These are phyloP conservation scores for Solanum sparsipilum DNA, from an alignment of 257 asterid genomes.

Conservation along the genomic window DNA sequence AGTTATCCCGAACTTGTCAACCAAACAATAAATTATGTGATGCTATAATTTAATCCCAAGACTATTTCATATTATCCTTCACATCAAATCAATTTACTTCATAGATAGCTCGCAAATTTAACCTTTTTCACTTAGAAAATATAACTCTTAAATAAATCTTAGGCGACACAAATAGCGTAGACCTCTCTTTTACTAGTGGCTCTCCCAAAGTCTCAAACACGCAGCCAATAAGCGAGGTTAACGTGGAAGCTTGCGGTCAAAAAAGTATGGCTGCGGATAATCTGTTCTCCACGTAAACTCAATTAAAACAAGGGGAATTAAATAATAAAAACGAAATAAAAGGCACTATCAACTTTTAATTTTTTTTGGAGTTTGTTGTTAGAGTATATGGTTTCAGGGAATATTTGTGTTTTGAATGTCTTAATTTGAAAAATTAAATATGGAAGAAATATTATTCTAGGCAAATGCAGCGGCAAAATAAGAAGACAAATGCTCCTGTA, in stretches of 20 bases:
- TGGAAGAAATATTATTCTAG: background rate
- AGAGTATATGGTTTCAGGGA: background rate
- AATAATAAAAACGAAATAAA: background rate
- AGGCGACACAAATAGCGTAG: accelerated
- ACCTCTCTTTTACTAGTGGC: background rate
- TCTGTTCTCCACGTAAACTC: background rate
- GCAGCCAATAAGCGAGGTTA: background rate
- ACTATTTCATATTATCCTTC: too few relatives aligned
- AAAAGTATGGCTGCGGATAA: background rate
- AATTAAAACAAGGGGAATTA: background rate
- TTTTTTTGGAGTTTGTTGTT: background rate
- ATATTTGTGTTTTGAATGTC: background rate
- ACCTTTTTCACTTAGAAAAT: background rate
- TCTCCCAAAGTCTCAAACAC: background rate
- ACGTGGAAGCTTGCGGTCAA: background rate
- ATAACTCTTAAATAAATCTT: too few relatives aligned
- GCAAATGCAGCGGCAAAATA: background rate
- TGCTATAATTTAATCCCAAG: too few relatives aligned
- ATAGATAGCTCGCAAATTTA: background rate
- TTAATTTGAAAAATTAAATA: background rate
- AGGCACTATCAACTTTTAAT: background rate
- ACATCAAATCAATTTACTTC: too few relatives aligned
- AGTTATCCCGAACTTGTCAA: too few relatives aligned
- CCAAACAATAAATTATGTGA: too few relatives aligned
- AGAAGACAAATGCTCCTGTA: background rate